phyloP scores from a whole-genome alignment of 75 land plant genomes.

The Cunninghamia lanceolata region DNA sequence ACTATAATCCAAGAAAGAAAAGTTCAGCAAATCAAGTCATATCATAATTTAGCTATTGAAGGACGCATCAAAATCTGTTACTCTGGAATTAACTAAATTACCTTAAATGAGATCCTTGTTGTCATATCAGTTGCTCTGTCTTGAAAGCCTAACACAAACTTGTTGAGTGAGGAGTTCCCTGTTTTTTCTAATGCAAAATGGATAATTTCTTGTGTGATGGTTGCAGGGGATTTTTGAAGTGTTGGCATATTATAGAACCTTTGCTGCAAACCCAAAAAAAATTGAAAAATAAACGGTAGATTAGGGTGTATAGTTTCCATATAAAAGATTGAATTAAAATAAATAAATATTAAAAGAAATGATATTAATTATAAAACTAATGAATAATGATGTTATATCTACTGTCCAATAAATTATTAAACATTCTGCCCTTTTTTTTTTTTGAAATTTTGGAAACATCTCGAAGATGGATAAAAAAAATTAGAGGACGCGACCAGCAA shows the following conservation, averaged over 20 bases:
- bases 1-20: slow-evolving; percentile 42
- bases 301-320: background rate
- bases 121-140: slow-evolving; percentile 51
- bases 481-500: no score
- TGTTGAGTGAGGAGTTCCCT: slow-evolving; percentile 26
- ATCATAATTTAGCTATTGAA: background rate
- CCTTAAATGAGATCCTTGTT: slow-evolving; percentile 90
- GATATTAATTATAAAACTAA: no score
- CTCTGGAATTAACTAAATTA: background rate
- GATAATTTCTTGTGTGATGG: slow-evolving; percentile 31
- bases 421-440: no score
- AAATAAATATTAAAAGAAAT: no score
- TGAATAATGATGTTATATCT: no score
- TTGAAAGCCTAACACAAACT: slow-evolving; percentile 48
- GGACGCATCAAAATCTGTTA: background rate
- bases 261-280: slow-evolving; percentile 27
- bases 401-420: no score
- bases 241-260: slow-evolving; percentile 50
- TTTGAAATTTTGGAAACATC: no score
- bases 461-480: no score
- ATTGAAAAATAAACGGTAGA: no score
- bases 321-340: background rate
- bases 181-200: slow-evolving; percentile 29
- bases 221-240: slow-evolving; percentile 32
- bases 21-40: background rate